Percentiles rank a stretch among this genome's conserved stretches.
Evolutionary conservation across 352 stramenopile species (phyloP).

Genomic region (Phytopythium mirpurense): DNA sequence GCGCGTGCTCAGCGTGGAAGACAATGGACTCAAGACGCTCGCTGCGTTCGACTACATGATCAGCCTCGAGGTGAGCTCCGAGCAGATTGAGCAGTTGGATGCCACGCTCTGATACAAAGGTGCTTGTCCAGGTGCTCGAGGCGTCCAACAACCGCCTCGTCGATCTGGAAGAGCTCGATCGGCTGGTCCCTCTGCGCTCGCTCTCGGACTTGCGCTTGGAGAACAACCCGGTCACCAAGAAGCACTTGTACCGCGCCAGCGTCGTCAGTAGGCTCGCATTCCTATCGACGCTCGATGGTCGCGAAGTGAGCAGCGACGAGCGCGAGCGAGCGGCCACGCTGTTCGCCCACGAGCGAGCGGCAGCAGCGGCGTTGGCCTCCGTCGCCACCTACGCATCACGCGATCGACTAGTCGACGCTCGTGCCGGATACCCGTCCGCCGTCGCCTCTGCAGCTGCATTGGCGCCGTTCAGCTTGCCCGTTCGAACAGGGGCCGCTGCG

Average conservation of each 20-base stretch:
- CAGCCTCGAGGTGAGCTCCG: constrained; percentile 61
- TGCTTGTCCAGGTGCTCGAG: constrained; percentile 42
- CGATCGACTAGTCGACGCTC: constrained; percentile 18
- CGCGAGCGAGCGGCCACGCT: constrained; percentile 62
- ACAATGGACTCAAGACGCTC: constrained; percentile 74
- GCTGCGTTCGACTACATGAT: constrained; percentile 60
- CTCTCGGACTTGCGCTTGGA: constrained; percentile 54
- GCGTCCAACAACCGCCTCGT: constrained; percentile 71
- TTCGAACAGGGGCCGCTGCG: background rate
- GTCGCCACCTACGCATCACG: constrained; percentile 1
- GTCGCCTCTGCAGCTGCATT: constrained; percentile 30
- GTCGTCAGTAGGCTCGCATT: constrained; percentile 52
- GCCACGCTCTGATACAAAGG: background rate
- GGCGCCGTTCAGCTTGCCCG: constrained; percentile 39
- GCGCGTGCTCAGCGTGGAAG: constrained; percentile 58
- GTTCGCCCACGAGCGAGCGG: constrained; percentile 63
- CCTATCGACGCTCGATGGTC: constrained; percentile 56
- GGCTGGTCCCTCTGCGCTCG: constrained; percentile 43
- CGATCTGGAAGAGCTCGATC: constrained; percentile 82
- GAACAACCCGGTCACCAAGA: constrained; percentile 78
- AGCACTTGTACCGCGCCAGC: constrained; percentile 76
- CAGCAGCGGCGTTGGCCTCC: constrained; percentile 17
- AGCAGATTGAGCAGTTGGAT: too few relatives aligned
- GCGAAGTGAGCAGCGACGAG: constrained; percentile 72
- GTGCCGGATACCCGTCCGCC: constrained; percentile 12